Base-by-base conservation (phyloP, 163 green algal species). In the Coccomyxa subellipsoidea region DNA sequence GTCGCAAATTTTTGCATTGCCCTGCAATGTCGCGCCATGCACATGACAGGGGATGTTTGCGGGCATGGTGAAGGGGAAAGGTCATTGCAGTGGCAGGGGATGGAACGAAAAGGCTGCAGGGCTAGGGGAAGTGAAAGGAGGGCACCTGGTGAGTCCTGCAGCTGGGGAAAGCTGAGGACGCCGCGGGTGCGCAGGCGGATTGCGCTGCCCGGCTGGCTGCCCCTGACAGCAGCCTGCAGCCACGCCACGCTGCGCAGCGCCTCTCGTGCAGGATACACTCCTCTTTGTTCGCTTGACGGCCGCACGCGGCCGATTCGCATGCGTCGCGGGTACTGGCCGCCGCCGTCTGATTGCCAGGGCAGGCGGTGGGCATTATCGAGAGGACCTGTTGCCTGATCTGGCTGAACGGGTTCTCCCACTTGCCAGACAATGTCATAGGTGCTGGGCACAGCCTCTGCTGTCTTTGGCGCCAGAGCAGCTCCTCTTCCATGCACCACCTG, bases 91-190 rank as follows among this genome's bases (percentile, higher is more conserved):
- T n/a, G n/a, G n/a, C n/a, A n/a, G n/a, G n/a, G n/a, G n/a, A n/a
- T n/a, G n/a, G n/a, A n/a, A n/a, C n/a, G n/a, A n/a, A n/a, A n/a
- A n/a, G n/a, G n/a, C n/a, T n/a, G n/a, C n/a, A n/a, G n/a, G n/a
- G n/a, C n/a, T n/a, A n/a, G n/a, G n/a, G n/a, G n/a, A n/a, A n/a
- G n/a, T n/a, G n/a, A n/a, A n/a, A n/a, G 72, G 38, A 31, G 27
- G 25, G 21, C 53, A 84, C 81, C 81, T 78, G 81, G 32, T 4
- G 73, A 10, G 4, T 76, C 81, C 54, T 38, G 34, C 25, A 32
- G 10, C n/a, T 25, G 37, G 27, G 81, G 81, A 47, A 85, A 85
- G 81, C 81, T 85, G 47, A 81, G 10, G 47, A 72, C 36, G 0
- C 75, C 75, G 6, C 2, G 54, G 31, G 81, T 85, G 32, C 3